Base-by-base conservation (phyloP, 352 stramenopile species). In the Globisporangium sylvaticum region DNA sequence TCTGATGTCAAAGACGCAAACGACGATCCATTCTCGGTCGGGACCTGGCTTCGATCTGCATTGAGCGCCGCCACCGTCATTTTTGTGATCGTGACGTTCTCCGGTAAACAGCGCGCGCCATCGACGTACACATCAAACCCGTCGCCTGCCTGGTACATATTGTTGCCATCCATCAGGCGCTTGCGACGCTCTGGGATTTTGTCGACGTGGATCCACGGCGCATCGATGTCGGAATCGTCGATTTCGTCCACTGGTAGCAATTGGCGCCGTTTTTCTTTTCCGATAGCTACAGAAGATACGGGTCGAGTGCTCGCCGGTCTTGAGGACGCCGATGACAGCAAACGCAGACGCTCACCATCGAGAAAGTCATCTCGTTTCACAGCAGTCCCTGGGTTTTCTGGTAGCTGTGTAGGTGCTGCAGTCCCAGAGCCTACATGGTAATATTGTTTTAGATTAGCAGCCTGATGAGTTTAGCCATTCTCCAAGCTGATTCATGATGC, bases 41-140 rank as follows among this genome's bases (percentile, higher is more conserved):
- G 31, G 12, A 83, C 42, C 27, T 80, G 79, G 15, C 72, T 77
- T 15, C 80, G 72, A 64, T 94, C 83, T 3, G 67, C 65, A 25
- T 90, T 60, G 32, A 91, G 71, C 22, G 83, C 83, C 22, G 80
- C 83, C 4, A 91, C 66, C 10, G 88, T 88, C 7, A 92, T 75
- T 67, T 95, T 94, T 1, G 83, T 87, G 59, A 91, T 64, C 1
- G 83, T 87, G 20, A 77, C 76, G 48, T 71, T 88, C 67, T 96
- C 85, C 0, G 90, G 90, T 27, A 97, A 75, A 25, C 75, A 87
- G 9, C 90, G 83, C 4, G 77, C 82, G 2, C 75, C 82, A 64
- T 97, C 89, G 18, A 97, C 61, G 48, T 83, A 91, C 7, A 97
- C 71, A 54, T 97, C 79, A 52, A 97, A 90, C 0, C 80, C 90